Conservation (phyloP, 2,329 filamentous ascomycete species). For the Aspergillus chevalieri region DNA sequence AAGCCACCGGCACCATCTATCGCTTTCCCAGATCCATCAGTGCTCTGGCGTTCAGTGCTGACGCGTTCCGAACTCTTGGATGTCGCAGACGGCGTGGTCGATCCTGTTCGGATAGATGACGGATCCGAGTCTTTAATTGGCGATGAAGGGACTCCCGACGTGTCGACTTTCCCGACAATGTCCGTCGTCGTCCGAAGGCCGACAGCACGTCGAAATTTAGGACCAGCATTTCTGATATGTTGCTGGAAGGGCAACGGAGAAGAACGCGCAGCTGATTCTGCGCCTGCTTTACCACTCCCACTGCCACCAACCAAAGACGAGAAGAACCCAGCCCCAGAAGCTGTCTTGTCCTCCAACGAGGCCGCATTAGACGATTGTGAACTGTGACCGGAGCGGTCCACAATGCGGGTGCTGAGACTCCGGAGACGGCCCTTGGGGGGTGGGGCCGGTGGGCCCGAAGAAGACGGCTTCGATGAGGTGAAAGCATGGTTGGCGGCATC, state of each 20-base stretch:
- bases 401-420: conserved; percentile 55
- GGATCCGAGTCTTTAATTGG: conserved; percentile 49
- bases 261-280: conserved; percentile 48
- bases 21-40: conserved; percentile 52
- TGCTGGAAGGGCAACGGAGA: conserved; percentile 40
- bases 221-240: conserved; percentile 53
- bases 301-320: conserved; percentile 36
- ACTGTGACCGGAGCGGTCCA: conserved; percentile 36
- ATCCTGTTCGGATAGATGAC: conserved; percentile 71
- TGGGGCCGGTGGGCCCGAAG: conserved; percentile 48
- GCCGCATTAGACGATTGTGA: conserved; percentile 46
- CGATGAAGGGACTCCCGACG: conserved; percentile 37
- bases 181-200: conserved; percentile 86
- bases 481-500: conserved; percentile 50
- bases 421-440: conserved; percentile 48
- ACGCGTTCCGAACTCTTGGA: conserved; percentile 73
- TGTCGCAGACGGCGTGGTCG: conserved; percentile 57
- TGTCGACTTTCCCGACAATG: conserved; percentile 49
- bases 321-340: conserved; percentile 31
- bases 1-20: conserved; percentile 42
- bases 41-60: conserved; percentile 64
- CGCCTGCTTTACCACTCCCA: conserved; percentile 37
- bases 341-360: conserved; percentile 49
- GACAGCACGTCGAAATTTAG: conserved; percentile 52
- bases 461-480: conserved; percentile 64